A percentile compares a stretch with the other conserved stretches of the same genome.
Evolutionary conservation across 441 rosid species (phyloP).

Genomic region (Erodium moschatum): DNA sequence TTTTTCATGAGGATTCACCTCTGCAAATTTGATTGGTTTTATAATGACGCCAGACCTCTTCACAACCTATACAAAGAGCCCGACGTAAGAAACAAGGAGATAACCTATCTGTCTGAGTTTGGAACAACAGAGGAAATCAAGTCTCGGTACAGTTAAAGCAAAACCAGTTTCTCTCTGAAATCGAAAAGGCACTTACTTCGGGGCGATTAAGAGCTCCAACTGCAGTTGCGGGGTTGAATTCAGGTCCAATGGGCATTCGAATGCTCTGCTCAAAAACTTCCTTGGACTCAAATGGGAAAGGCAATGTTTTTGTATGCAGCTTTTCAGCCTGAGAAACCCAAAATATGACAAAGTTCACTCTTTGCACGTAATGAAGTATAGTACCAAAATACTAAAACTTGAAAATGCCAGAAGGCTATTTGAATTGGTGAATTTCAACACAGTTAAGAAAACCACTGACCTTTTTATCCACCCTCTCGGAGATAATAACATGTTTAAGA

Average conservation of each 20-base stretch:
- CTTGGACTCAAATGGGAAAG: slow-evolving; percentile 69
- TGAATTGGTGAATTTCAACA: too few species aligned
- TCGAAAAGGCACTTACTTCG: slow-evolving; percentile 36
- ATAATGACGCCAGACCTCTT: slow-evolving; percentile 65
- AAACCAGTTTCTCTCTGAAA: too few species aligned
- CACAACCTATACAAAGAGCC: slow-evolving; percentile 45
- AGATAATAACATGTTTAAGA: slow-evolving; percentile 64
- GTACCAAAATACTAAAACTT: too few species aligned
- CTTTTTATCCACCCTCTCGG: slow-evolving; percentile 78
- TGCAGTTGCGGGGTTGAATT: slow-evolving; percentile 65
- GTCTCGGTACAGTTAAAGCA: too few species aligned
- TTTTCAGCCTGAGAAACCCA: slow-evolving; percentile 58
- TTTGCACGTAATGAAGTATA: not conserved
- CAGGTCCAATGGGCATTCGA: slow-evolving; percentile 87
- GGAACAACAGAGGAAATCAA: not conserved
- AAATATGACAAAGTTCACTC: not conserved
- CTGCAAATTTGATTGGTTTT: slow-evolving; percentile 61
- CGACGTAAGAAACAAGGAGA: not conserved
- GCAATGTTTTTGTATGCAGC: slow-evolving; percentile 57
- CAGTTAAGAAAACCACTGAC: slow-evolving; percentile 26
- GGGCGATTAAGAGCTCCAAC: slow-evolving; percentile 66
- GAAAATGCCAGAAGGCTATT: too few species aligned
- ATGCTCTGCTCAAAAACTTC: slow-evolving; percentile 73
- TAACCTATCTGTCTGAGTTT: not conserved
- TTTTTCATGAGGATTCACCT: slow-evolving; percentile 46